Evolutionary conservation across 352 stramenopile genomes (phyloP), one percentile per base, ranked within the genome.

Genomic region (Globisporangium alternatum): DNA sequence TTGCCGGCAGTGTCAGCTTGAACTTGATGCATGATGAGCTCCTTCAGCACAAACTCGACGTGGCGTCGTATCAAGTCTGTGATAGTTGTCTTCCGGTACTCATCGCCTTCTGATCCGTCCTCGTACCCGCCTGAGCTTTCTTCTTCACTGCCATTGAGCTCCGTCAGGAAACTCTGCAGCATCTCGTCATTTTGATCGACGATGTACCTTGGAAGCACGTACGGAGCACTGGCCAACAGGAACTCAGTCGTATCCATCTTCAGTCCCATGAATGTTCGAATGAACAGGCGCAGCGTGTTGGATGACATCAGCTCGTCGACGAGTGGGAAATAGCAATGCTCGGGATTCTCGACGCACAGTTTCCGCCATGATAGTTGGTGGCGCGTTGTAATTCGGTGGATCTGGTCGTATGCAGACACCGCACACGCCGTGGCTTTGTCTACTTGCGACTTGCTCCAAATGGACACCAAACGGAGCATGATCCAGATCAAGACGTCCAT

Each of bases 21-120:
- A 19, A 88, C 72, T 44, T 90, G 81, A 55, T 87, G 74, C 33
- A 90, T 87, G 22, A 90, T 78, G 15, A 90, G 35, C 60, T 89
- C 81, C 61, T 83, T 88, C 30, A 89, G 55, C 39, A 88, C 70
- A 53, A 75, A 75, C n/a, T 81, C 75, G 28, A 89, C 57, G 44
- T 87, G 64, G 31, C 69, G 78, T 45, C 78, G 56, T 21, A 91
- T 56, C 30, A 91, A 65, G 31, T 76, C 66, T 6, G 65, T 71
- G 17, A 89, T 75, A 21, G 62, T 81, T n/a, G 66, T 67, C 9
- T 55, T 39, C 7, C 59, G 47, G 17, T 64, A 55, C 8, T 71
- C 60, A 12, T 72, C 62, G 21, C 49, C 71, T 63, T 69, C 56
- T 30, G 57, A 56, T 43, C 47, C 65, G 63, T 68, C 61, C 22